Percentiles rank a stretch among this genome's conserved stretches.
These are phyloP conservation scores for Amphirosellinia nigrospora DNA, from an alignment of 495 filamentous ascomycete genomes.

Conservation along the genomic window DNA sequence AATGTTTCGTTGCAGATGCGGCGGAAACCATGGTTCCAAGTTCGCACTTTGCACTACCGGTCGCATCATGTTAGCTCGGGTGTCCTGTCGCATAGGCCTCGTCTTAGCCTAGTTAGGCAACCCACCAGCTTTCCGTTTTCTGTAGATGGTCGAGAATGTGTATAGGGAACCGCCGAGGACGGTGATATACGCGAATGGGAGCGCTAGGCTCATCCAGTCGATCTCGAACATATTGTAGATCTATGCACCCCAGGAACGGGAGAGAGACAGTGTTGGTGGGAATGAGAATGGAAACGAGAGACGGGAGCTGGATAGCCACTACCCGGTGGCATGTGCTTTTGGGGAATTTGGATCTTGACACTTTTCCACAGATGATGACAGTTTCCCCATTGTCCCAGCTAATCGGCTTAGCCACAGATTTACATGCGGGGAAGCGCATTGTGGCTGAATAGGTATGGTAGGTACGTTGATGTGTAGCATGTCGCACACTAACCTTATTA, in stretches of 20 bases:
- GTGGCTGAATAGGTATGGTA: too few species aligned
- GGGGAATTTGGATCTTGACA: conserved; percentile 43
- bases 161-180: conserved; percentile 86
- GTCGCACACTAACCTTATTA: too few species aligned
- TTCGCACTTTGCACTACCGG: conserved; percentile 72
- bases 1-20: conserved; percentile 89
- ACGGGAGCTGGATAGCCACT: conserved; percentile 17
- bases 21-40: conserved; percentile 89
- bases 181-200: conserved; percentile 85
- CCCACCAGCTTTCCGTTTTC: conserved; percentile 89
- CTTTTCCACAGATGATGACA: conserved; percentile 33
- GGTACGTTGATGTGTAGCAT: too few species aligned
- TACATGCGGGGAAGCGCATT: too few species aligned
- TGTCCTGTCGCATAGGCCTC: not conserved
- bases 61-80: conserved; percentile 27
- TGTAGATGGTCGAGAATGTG: conserved; percentile 90
- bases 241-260: conserved; percentile 13
- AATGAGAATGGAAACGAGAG: conserved; percentile 17
- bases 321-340: conserved; percentile 28
- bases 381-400: not conserved
- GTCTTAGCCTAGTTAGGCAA: not conserved
- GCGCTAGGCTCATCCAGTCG: conserved; percentile 78
- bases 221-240: conserved; percentile 59
- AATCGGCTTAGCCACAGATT: conserved; percentile 15
- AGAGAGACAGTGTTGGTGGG: conserved; percentile 23